Evolutionary conservation across 441 rosid species (phyloP).

Genomic region (Populus hybrid): DNA sequence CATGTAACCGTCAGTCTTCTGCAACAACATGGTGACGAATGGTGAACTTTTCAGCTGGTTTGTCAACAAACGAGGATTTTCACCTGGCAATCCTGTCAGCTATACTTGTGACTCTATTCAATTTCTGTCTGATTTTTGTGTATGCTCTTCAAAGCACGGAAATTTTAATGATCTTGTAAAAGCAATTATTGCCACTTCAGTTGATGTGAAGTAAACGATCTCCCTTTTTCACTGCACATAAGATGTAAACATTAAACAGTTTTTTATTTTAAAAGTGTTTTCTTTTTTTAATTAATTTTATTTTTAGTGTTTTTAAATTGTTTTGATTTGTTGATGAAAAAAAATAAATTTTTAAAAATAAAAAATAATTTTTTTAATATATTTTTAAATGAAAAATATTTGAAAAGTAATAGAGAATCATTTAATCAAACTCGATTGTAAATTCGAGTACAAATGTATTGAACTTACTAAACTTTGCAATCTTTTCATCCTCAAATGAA

Average conservation of each 20-base stretch:
- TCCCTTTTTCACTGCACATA: not conserved
- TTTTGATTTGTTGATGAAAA: too few species aligned
- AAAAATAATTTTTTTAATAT: too few species aligned
- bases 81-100: not conserved
- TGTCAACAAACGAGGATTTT: conserved; percentile 7
- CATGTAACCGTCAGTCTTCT: conserved; percentile 2
- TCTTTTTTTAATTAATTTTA: too few species aligned
- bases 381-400: too few species aligned
- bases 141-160: not conserved
- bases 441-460: too few species aligned
- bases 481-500: not conserved
- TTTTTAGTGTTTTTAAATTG: too few species aligned
- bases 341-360: too few species aligned
- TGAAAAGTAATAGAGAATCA: too few species aligned
- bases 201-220: conserved; percentile 15
- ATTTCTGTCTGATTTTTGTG: not conserved
- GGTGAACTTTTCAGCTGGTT: conserved; percentile 6
- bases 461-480: not conserved
- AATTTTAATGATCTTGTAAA: not conserved
- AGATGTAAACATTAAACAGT: not conserved
- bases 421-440: too few species aligned
- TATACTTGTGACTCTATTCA: conserved; percentile 1
- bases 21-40: not conserved
- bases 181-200: not conserved
- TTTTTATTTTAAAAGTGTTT: too few species aligned